These are phyloP conservation scores for Salix brachista DNA, from an alignment of 345 rosid genomes.

Conservation along the genomic window DNA sequence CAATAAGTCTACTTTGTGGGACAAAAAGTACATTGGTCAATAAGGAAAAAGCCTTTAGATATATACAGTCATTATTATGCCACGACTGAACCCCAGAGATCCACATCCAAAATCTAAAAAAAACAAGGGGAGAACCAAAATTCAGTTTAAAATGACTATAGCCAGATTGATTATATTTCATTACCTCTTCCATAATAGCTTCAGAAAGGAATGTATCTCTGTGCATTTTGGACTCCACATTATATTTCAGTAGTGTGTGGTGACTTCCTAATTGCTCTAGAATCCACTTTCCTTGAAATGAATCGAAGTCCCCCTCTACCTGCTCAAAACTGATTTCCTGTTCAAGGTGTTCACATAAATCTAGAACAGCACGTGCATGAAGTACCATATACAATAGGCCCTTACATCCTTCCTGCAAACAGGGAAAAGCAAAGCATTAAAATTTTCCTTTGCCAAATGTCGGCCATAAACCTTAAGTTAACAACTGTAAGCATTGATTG, in stretches of 20 bases:
- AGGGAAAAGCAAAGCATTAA: background rate
- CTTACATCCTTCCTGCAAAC: conserved; percentile 88
- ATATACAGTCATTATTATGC: background rate
- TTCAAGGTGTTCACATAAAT: conserved; percentile 71
- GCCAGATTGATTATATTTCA: background rate
- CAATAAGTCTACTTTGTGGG: background rate
- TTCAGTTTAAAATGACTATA: background rate
- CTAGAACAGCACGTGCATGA: conserved; percentile 91
- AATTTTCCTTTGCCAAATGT: background rate
- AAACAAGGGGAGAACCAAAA: background rate
- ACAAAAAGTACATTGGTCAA: background rate
- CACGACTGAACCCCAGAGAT: background rate
- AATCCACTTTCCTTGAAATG: conserved; percentile 91
- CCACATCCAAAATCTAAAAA: background rate
- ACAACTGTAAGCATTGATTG: background rate
- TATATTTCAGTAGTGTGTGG: conserved; percentile 82
- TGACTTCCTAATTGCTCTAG: conserved; percentile 86
- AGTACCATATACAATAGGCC: conserved; percentile 93
- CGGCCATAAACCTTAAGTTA: background rate
- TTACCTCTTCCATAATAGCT: conserved; percentile 97
- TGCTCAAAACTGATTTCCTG: conserved; percentile 85
- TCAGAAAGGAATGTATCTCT: conserved; percentile 86
- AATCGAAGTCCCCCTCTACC: conserved; percentile 90
- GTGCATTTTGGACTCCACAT: conserved; percentile 87
- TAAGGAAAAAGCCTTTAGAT: background rate